phyloP scores from a whole-genome alignment of 192 early-diverging fungal genomes.

The Gigaspora rosea region DNA sequence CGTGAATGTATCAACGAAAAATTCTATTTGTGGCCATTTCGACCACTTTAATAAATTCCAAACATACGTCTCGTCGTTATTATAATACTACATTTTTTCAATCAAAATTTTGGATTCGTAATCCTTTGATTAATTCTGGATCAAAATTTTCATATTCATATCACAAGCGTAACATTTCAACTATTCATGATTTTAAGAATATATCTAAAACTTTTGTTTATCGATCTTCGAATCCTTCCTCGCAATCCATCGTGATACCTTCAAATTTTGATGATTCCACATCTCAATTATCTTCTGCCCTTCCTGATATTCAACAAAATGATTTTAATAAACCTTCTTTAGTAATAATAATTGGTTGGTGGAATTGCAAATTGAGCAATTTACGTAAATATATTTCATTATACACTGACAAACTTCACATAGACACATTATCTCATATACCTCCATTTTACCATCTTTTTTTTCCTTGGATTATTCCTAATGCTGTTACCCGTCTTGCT shows the following conservation, averaged over 20 bases:
- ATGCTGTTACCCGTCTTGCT: conserved; percentile 11
- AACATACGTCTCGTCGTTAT: neutral
- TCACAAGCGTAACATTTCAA: neutral
- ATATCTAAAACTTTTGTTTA: neutral
- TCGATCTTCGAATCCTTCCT: neutral
- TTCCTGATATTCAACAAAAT: neutral
- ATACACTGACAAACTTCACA: conserved; percentile 18
- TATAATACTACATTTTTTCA: neutral
- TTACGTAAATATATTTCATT: conserved; percentile 9
- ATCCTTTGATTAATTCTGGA: neutral
- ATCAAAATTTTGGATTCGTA: neutral
- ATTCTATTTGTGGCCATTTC: neutral
- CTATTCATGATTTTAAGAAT: neutral
- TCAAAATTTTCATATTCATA: neutral
- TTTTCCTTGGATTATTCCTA: conserved; percentile 20
- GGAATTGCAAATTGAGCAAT: conserved; percentile 19
- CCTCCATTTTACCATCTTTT: conserved; percentile 28
- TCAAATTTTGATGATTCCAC: neutral
- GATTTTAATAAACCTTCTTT: conserved; percentile 19
- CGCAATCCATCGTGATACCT: too few species aligned
- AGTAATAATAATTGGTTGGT: conserved; percentile 31
- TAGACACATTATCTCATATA: conserved; percentile 26
- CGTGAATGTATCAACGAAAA: too few species aligned
- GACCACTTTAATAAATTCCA: conserved; percentile 10
- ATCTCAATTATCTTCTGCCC: neutral